Conservation (phyloP, 2,329 filamentous ascomycete genomes). For the Furcasterigmium sp. region DNA sequence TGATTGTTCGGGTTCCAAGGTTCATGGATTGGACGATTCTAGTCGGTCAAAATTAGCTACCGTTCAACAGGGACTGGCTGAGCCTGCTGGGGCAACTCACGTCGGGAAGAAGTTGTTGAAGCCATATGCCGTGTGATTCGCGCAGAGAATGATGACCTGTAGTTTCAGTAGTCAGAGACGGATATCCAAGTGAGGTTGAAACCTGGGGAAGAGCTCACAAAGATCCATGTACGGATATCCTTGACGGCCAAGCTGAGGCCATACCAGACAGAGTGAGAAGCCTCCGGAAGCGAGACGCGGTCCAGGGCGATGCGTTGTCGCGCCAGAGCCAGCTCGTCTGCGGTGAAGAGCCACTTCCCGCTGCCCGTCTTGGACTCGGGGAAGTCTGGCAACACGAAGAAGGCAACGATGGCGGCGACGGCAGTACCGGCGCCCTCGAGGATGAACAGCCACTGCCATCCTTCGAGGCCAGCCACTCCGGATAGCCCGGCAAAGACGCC, state of each 20-base stretch:
- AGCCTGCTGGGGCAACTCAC: neutral
- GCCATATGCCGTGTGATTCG: constrained; percentile 18
- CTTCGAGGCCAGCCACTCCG: constrained; percentile 3
- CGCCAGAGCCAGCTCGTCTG: constrained; percentile 8
- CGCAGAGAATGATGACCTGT: constrained; percentile 9
- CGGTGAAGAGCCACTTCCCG: neutral
- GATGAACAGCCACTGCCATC: constrained; percentile 28
- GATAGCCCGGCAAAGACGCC: constrained; percentile 4
- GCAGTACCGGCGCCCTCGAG: constrained; percentile 24
- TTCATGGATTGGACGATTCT: constrained; percentile 52
- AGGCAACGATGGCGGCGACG: constrained; percentile 1
- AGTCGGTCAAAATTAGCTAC: neutral
- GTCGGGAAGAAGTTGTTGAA: constrained; percentile 31
- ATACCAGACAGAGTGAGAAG: constrained; percentile 8
- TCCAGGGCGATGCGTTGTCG: constrained; percentile 11
- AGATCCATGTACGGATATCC: constrained; percentile 18
- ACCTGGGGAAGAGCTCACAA: constrained; percentile 9
- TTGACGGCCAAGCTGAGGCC: constrained; percentile 16
- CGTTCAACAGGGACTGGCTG: too few species aligned
- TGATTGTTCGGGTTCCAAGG: constrained; percentile 42
- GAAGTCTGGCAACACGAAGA: neutral
- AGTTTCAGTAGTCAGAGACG: too few species aligned
- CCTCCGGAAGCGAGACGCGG: constrained; percentile 14
- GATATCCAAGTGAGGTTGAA: too few species aligned
- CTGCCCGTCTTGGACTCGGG: neutral